Base-by-base conservation (phyloP, 2,329 filamentous ascomycete genomes). In the Talaromyces pinophilus region DNA sequence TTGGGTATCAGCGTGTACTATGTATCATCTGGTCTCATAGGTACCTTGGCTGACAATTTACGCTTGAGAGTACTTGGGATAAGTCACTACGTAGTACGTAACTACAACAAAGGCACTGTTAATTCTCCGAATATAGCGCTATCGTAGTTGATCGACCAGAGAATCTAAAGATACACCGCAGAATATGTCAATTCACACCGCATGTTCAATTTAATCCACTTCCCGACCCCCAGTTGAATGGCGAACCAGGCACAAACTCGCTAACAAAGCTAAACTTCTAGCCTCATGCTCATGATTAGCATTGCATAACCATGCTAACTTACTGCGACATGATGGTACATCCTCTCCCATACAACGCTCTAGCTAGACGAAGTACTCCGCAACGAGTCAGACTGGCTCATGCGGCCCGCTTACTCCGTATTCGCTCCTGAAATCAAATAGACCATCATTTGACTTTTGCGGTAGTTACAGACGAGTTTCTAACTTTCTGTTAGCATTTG, bases 401-500 rank as follows among this genome's bases (percentile, higher is more conserved):
- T 50, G 19, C 46, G 28, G 28, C 50, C 28, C 50, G 50, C 50
- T 19, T 19, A 35, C 54, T 57, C 54, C 54, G 54, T 57, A 30
- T 57, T 22, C n/a, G 54, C n/a, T 57, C 54, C 54, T 57, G 33
- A 54, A 33, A 54, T 54, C 28, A 54, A 54, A 33, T 17, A 17
- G 15, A 40, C 11, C 54, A 19, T 17, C 19, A 38, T 57, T 57
- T 38, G n/a, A 57, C 52, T 57, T 54, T 57, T n/a, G 52, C 30
- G 52, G 17, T 35, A 25, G 50, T 57, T 38, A 40, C 54, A 57
- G 54, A 7, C 40, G 33, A 19, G 50, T n/a, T 35, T 55, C 46
- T 25, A 35, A 35, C 33, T 35, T 35, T 35, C 35, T 15, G 11
- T 38, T 38, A 19, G 42, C 15, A 13, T 44, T 30, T n/a, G 22